Conservation (phyloP, 805 yeast species). For the Ogataea allantospora region DNA sequence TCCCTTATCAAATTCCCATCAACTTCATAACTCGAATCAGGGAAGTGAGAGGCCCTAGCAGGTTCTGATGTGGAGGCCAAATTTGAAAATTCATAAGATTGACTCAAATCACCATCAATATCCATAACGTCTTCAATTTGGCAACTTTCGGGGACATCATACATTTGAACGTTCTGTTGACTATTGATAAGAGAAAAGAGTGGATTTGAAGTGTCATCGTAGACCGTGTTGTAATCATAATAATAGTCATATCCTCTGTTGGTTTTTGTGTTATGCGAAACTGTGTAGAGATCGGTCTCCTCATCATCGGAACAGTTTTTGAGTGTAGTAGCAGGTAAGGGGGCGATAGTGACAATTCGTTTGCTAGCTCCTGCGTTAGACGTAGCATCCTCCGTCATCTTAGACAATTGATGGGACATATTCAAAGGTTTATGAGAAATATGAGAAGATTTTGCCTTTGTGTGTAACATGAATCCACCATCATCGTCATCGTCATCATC, state of each 20-base stretch:
- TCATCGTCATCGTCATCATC: slow-evolving; percentile 26
- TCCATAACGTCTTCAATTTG: slow-evolving; percentile 33
- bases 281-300: slow-evolving; percentile 56
- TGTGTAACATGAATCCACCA: slow-evolving; percentile 26
- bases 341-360: slow-evolving; percentile 59
- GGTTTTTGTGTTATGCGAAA: slow-evolving; percentile 71
- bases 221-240: slow-evolving; percentile 79
- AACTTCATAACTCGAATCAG: not conserved
- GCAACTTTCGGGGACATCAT: slow-evolving; percentile 43
- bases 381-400: slow-evolving; percentile 9
- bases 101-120: slow-evolving; percentile 14
- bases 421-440: slow-evolving; percentile 31
- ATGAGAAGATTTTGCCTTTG: slow-evolving; percentile 17
- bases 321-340: slow-evolving; percentile 82
- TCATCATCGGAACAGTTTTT: slow-evolving; percentile 69
- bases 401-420: slow-evolving; percentile 17
- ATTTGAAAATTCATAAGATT: not conserved
- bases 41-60: not conserved
- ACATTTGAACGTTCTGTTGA: slow-evolving; percentile 31
- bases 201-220: slow-evolving; percentile 51
- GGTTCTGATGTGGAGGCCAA: not conserved
- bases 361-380: slow-evolving; percentile 3
- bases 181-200: slow-evolving; percentile 26
- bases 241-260: slow-evolving; percentile 74
- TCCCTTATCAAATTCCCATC: slow-evolving; percentile 1